Base-by-base conservation (phyloP, 164 flowering plant genomes). In the Liriodendron chinense region DNA sequence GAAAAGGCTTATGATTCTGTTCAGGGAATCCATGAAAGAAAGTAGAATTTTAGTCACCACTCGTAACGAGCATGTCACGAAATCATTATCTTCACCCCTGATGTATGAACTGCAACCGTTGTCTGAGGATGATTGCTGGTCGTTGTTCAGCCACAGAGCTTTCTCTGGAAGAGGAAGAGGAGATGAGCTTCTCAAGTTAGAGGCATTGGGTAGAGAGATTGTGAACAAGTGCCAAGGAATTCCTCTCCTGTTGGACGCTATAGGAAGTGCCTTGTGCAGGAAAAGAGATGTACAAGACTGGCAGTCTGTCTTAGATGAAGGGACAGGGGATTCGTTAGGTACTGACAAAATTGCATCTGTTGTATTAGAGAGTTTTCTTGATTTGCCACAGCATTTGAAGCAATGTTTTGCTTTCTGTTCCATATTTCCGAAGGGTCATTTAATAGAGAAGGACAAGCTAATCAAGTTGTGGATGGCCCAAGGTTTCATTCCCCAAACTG, bases 1-100 rank as follows among this genome's bases (percentile, higher is more conserved):
- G 68, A 67, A 16, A 26, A 28, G 1, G 1, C 23, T 48, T 9
- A 0, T 22, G 8, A 24, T 64, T 74, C 48, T 47, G 5, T 18
- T 74, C 3, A 21, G 6, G 23, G 12, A 0, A 47, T 59, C 34
- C 0, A 43, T 9, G 0, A 13, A 3, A 64, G 76, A 70, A 14
- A 74, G 76, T 22, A 74, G 18, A 25, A 25, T 74, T 10, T 0
- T 79, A 34, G 63, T 75, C 7, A 79, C 81, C 7, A 71, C 78
- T 10, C 66, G 72, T 9, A 67, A 34, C 28, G 18, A 47, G 16
- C 22, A 1, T 7, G 76, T 75, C 47, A 22, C 72, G 12, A 20
- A 21, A 13, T 62, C 57, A 47, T 20, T 68, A 24, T 61, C 26
- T 7, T 7, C 25, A 23, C 68, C 10, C 13, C 26, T 3, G 20